Base-by-base conservation (phyloP, 257 asterid genomes). In the Galeopsis tetrahit region DNA sequence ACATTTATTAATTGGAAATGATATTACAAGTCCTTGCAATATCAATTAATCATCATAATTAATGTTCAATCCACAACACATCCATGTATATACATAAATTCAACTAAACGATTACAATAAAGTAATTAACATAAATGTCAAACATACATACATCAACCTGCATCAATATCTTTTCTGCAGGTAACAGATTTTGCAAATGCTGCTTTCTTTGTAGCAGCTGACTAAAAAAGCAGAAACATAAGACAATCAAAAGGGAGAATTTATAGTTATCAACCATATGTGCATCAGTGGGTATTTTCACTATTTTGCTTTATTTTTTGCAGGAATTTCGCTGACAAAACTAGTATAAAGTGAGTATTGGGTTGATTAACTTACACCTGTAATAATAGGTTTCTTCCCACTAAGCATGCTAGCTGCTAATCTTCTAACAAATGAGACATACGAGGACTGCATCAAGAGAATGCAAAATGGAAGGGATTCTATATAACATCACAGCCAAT, bases 391-490 rank as follows among this genome's bases (percentile, higher is more conserved):
- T 75, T 83, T 95, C 85, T 86, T 92, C 66, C 97, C 97, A 77
- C 92, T 88, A 65, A 95, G 97, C 99, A 95, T 89, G 86, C 99
- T 95, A 77, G 96, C 99, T 35, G 99, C 99, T 73, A 97, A 90
- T 80, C 90, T 88, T 85, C 78, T 87, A 66, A 77, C 89, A 68
- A 84, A 77, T 72, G 89, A 69, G 73, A 84, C 96, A 79, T 82
- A 87, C 17, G 91, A 85, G 76, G 85, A 80, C 99, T 95, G 87
- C 75, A 81, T 49, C 42, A 78, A 68, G 59, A 65, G 62, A 62
- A 82, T 8, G 32, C 36, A 74, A 58, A 77, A 53, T 14, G 68
- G 10, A 68, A 67, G 66, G 7, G 7, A 63, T 36, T 40, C 62
- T n/a, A n/a, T n/a, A n/a, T 14, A 66, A 66, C 60, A 56, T 31